Conservation (phyloP, 139 green algal genomes). For the Chlorella sp. region DNA sequence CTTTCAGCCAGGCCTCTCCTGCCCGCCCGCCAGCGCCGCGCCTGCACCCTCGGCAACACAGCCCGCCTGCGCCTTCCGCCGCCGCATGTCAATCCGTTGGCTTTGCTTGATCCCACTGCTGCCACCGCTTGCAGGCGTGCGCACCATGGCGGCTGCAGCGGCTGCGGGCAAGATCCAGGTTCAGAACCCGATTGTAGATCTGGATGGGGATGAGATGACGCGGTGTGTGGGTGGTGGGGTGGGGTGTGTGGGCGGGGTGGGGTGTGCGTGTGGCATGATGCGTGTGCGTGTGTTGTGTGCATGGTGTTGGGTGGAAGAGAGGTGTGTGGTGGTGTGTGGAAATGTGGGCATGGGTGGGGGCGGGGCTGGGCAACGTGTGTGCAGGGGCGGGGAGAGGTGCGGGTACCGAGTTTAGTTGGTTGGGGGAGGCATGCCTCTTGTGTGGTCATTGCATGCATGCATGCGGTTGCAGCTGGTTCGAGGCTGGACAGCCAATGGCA, state of each 20-base stretch:
- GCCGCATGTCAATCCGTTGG: too few species aligned
- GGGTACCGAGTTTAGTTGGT: too few species aligned
- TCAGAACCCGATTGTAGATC: slow-evolving; percentile 91
- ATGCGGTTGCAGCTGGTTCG: too few species aligned
- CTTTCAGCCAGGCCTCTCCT: background rate
- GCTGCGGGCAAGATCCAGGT: slow-evolving; percentile 55
- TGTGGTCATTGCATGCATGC: too few species aligned
- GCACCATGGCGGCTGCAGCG: slow-evolving; percentile 6
- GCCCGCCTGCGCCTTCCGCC: background rate
- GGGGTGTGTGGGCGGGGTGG: background rate
- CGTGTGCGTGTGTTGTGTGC: too few species aligned
- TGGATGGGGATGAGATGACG: slow-evolving; percentile 97
- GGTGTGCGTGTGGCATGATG: background rate
- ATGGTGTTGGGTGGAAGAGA: background rate
- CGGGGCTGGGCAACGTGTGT: background rate
- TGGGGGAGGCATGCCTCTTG: too few species aligned
- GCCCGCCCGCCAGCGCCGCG: background rate
- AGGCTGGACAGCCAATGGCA: too few species aligned
- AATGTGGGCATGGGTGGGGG: background rate
- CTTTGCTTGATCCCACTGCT: background rate
- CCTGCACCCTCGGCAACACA: background rate
- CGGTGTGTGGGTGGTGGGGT: slow-evolving; percentile 45
- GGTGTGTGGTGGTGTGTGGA: background rate
- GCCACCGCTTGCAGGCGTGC: background rate
- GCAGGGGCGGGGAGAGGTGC: too few species aligned